phyloP scores from a whole-genome alignment of 2,329 filamentous ascomycete species.

The Stemphylium lycopersici region DNA sequence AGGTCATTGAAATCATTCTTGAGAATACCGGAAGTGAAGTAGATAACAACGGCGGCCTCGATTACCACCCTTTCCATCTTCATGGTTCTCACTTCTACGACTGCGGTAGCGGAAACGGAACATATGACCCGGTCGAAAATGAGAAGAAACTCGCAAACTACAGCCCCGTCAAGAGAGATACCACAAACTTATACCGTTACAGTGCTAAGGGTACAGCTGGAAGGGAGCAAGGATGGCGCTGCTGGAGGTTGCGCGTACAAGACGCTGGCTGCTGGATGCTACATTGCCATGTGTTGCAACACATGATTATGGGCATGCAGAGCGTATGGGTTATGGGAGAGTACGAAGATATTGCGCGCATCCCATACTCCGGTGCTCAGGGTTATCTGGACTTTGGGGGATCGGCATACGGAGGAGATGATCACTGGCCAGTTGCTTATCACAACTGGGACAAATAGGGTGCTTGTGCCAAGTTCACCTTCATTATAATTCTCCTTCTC shows the following conservation, averaged over 20 bases:
- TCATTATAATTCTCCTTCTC: too few relatives aligned
- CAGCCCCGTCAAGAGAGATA: slow-evolving; percentile 53
- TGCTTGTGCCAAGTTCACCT: neutral
- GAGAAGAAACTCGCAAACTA: slow-evolving; percentile 49
- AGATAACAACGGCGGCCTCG: slow-evolving; percentile 29
- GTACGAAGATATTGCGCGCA: slow-evolving; percentile 45
- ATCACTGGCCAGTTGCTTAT: slow-evolving; percentile 13
- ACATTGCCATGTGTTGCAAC: slow-evolving; percentile 65
- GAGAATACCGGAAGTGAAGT: slow-evolving; percentile 42
- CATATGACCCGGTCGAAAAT: slow-evolving; percentile 58
- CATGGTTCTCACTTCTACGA: slow-evolving; percentile 64
- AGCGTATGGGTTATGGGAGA: slow-evolving; percentile 56
- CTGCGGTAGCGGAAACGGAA: slow-evolving; percentile 60
- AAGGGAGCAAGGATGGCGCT: slow-evolving; percentile 62
- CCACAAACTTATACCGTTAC: slow-evolving; percentile 64
- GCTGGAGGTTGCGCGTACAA: slow-evolving; percentile 62
- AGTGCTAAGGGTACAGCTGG: slow-evolving; percentile 48
- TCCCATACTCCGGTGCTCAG: slow-evolving; percentile 44
- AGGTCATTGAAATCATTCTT: slow-evolving; percentile 62
- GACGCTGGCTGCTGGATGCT: slow-evolving; percentile 66
- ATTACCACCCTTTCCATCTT: slow-evolving; percentile 60
- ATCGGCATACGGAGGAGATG: slow-evolving; percentile 47
- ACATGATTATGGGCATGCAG: slow-evolving; percentile 64
- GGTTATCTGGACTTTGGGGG: slow-evolving; percentile 56
- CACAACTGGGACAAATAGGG: slow-evolving; percentile 15